These are phyloP conservation scores for Botrytis elliptica DNA, from an alignment of 2,329 filamentous ascomycete species.

Conservation along the genomic window DNA sequence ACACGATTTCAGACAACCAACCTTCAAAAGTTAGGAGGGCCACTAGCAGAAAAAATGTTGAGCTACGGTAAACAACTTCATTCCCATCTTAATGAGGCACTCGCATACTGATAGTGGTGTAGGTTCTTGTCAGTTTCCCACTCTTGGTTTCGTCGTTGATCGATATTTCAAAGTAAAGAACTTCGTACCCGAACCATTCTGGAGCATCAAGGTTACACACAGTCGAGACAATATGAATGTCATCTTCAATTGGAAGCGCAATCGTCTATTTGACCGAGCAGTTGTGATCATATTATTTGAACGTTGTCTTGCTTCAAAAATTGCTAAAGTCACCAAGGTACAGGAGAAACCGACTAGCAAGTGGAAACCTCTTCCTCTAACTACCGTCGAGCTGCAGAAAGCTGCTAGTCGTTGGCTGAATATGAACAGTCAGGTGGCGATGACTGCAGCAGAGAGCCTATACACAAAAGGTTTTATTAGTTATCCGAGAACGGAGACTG, in stretches of 20 bases:
- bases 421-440: constrained; percentile 89
- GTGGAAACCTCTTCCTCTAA: constrained; percentile 89
- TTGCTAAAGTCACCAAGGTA: constrained; percentile 78
- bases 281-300: constrained; percentile 81
- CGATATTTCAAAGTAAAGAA: constrained; percentile 91
- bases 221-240: constrained; percentile 75
- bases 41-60: constrained; percentile 55
- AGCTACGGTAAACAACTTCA: constrained; percentile 69
- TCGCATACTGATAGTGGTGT: constrained; percentile 22
- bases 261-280: constrained; percentile 84
- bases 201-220: constrained; percentile 85
- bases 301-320: constrained; percentile 72
- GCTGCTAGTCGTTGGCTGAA: constrained; percentile 84
- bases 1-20: constrained; percentile 82
- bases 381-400: constrained; percentile 95
- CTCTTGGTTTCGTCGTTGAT: constrained; percentile 94
- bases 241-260: constrained; percentile 79
- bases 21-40: constrained; percentile 69
- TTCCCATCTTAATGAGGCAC: neutral
- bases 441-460: constrained; percentile 81
- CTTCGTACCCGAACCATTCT: constrained; percentile 89
- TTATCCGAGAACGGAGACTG: constrained; percentile 95
- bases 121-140: constrained; percentile 93
- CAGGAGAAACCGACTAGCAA: constrained; percentile 90
- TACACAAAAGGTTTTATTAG: constrained; percentile 97